Evolutionary conservation across 768 basidiomycete species (phyloP).

Genomic region (Rhodocollybia butyracea): DNA sequence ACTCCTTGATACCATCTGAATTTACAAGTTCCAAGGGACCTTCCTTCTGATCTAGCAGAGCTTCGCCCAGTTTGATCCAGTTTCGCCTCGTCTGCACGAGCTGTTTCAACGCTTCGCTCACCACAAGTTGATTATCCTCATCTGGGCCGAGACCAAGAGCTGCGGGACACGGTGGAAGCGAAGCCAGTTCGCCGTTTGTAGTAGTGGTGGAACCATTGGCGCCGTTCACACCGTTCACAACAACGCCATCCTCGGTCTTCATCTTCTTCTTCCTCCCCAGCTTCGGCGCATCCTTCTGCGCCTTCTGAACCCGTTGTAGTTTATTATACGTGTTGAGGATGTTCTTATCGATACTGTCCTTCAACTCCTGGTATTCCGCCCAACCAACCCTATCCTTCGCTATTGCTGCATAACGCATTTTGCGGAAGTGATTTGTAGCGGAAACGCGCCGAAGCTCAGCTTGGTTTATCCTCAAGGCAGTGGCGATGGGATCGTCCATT

Average conservation of each 20-base stretch:
- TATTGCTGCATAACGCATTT: slow-evolving; percentile 64
- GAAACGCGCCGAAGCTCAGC: slow-evolving; percentile 72
- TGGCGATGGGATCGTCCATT: slow-evolving; percentile 93
- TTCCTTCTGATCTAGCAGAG: slow-evolving; percentile 75
- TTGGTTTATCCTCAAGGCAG: slow-evolving; percentile 87
- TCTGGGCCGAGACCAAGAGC: slow-evolving; percentile 68
- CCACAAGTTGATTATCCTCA: slow-evolving; percentile 57
- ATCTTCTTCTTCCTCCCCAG: slow-evolving; percentile 68
- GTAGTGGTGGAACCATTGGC: slow-evolving; percentile 14
- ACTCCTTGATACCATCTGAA: background rate
- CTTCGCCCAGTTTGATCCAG: slow-evolving; percentile 77
- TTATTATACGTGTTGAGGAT: slow-evolving; percentile 73
- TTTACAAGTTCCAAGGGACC: slow-evolving; percentile 21
- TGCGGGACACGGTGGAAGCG: slow-evolving; percentile 60
- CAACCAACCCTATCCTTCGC: slow-evolving; percentile 87
- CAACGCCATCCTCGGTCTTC: slow-evolving; percentile 20
- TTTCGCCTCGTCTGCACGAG: slow-evolving; percentile 73
- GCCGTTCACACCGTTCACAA: slow-evolving; percentile 20
- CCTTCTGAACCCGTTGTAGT: slow-evolving; percentile 42
- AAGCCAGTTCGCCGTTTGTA: slow-evolving; percentile 28
- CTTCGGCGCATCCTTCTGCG: slow-evolving; percentile 73
- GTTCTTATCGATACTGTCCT: slow-evolving; percentile 85
- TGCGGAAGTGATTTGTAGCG: slow-evolving; percentile 81
- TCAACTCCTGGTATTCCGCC: slow-evolving; percentile 83
- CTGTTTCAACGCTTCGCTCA: slow-evolving; percentile 66